Percentiles rank a stretch among this genome's conserved stretches.
These are phyloP conservation scores for Lachancea mirantina DNA, from an alignment of 805 yeast species.

Conservation along the genomic window DNA sequence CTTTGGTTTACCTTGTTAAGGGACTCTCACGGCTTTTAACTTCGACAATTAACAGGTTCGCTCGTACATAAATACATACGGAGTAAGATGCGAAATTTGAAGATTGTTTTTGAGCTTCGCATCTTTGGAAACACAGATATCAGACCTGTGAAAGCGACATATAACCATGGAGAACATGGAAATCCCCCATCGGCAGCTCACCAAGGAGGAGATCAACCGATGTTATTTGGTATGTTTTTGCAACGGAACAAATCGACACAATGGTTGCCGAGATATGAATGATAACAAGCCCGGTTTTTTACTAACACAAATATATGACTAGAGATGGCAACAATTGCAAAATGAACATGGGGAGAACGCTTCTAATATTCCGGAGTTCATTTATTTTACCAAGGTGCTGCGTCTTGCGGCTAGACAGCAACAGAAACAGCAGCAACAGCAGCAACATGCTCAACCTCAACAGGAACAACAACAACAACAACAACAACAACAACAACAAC, in stretches of 20 bases:
- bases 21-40: too few species aligned
- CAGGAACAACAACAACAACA: slow-evolving; percentile 10
- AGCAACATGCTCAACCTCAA: slow-evolving; percentile 14
- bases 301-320: slow-evolving; percentile 8
- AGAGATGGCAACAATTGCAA: slow-evolving; percentile 33
- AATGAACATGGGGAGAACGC: slow-evolving; percentile 32
- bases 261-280: neutral
- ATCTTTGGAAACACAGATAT: too few species aligned
- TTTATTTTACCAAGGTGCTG: slow-evolving; percentile 30
- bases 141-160: slow-evolving; percentile 1
- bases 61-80: too few species aligned
- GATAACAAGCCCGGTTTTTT: slow-evolving; percentile 1
- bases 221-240: slow-evolving; percentile 23
- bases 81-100: too few species aligned
- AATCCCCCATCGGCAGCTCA: slow-evolving; percentile 27
- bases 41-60: too few species aligned
- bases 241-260: neutral
- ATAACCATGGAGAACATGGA: slow-evolving; percentile 19
- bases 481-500: slow-evolving; percentile 8
- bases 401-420: slow-evolving; percentile 32
- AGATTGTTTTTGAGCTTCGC: too few species aligned
- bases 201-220: slow-evolving; percentile 32
- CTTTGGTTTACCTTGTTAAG: too few species aligned
- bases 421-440: slow-evolving; percentile 23
- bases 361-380: slow-evolving; percentile 29